phyloP scores from a whole-genome alignment of 2,329 filamentous ascomycete genomes.

The Aspergillus chevalieri region DNA sequence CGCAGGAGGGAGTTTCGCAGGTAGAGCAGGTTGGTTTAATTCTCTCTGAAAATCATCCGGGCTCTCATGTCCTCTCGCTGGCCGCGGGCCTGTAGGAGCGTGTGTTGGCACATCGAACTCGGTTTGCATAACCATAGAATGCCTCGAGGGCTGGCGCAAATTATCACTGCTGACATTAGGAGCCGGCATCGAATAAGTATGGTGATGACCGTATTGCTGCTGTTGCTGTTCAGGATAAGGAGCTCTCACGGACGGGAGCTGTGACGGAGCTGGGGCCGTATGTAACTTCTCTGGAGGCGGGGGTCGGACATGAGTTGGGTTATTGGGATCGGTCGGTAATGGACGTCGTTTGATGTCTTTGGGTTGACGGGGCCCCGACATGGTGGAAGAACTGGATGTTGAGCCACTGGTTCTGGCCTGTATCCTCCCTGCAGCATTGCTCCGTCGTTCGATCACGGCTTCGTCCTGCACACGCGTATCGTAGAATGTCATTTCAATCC shows the following conservation, averaged over 20 bases:
- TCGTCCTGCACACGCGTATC: constrained; percentile 83
- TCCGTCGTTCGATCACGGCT: constrained; percentile 51
- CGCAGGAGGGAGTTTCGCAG: neutral
- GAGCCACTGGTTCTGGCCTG: constrained; percentile 25
- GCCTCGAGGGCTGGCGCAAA: constrained; percentile 69
- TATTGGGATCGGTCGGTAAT: constrained; percentile 70
- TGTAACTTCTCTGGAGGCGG: constrained; percentile 31
- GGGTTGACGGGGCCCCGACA: constrained; percentile 46
- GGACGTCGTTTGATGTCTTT: constrained; percentile 74
- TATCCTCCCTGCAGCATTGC: constrained; percentile 32
- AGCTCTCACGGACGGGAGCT: constrained; percentile 22
- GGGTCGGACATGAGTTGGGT: constrained; percentile 42
- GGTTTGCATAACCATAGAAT: constrained; percentile 43
- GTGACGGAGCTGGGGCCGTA: constrained; percentile 30
- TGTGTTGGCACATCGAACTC: constrained; percentile 41
- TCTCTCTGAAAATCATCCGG: constrained; percentile 24
- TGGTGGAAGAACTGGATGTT: constrained; percentile 17
- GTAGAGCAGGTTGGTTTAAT: constrained; percentile 13
- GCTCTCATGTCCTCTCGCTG: constrained; percentile 23
- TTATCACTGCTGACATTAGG: constrained; percentile 59
- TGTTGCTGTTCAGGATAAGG: constrained; percentile 15
- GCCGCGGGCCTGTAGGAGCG: constrained; percentile 18
- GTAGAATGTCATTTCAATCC: constrained; percentile 95
- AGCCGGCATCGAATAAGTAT: constrained; percentile 16
- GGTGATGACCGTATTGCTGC: constrained; percentile 8